Conservation (phyloP, 768 basidiomycete species). For the Lentinula aciculospora region DNA sequence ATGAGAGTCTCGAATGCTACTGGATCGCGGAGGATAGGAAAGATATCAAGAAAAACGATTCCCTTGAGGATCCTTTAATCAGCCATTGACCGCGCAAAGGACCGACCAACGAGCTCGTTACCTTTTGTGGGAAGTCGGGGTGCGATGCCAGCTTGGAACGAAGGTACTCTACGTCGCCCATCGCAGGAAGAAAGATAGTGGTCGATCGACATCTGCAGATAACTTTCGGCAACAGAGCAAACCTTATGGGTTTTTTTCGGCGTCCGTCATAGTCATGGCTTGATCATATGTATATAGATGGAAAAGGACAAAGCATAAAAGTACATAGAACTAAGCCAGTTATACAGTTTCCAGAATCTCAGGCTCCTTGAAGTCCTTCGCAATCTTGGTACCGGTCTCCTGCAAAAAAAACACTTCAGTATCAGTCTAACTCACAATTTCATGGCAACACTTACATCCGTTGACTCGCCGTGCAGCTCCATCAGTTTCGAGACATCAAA, state of each 20-base stretch:
- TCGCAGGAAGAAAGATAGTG: constrained; percentile 21
- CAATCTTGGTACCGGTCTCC: constrained; percentile 94
- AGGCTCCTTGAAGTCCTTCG: constrained; percentile 97
- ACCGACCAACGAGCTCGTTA: constrained; percentile 21
- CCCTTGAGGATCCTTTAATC: constrained; percentile 45
- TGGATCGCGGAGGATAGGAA: constrained; percentile 87
- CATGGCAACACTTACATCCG: constrained; percentile 61
- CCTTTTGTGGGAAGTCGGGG: constrained; percentile 89
- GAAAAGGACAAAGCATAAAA: neutral
- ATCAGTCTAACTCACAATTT: constrained; percentile 10
- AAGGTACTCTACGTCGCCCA: constrained; percentile 76
- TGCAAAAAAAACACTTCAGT: no score
- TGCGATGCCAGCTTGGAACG: constrained; percentile 54
- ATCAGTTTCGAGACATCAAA: constrained; percentile 94
- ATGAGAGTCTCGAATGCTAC: constrained; percentile 86
- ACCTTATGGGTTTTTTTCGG: no score
- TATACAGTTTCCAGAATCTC: constrained; percentile 90
- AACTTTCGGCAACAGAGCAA: no score
- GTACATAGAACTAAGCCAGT: constrained; percentile 14
- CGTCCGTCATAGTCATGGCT: neutral
- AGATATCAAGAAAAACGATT: constrained; percentile 89
- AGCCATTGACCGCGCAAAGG: neutral
- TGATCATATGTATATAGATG: constrained; percentile 9
- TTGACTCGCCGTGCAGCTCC: constrained; percentile 94
- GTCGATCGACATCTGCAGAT: no score